Evolutionary conservation across 2,329 filamentous ascomycete genomes (phyloP), one percentile per base, ranked within the genome.

Genomic region (Trichoderma pleuroti): DNA sequence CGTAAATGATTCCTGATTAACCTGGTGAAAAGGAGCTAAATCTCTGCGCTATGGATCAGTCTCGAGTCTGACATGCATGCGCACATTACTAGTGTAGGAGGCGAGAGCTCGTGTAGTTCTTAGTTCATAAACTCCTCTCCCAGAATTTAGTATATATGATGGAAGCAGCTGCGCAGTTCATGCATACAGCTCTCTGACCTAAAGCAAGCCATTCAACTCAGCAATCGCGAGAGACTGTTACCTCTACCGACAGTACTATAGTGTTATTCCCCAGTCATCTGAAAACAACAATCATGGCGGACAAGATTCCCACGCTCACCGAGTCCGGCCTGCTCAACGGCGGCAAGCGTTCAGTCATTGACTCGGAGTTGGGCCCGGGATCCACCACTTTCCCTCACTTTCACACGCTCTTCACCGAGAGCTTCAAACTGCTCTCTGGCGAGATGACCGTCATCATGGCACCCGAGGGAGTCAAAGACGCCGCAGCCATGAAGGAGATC

Each of bases 381-480:
- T 52, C 67, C 8, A 69, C 67, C 18, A 69, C 67, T 3, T 69
- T 69, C 21, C 67, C 67, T 11, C 67, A 69, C 21, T 69, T 62
- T 16, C 67, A 69, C 26, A 69, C 42, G 1, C 30, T 21, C 24
- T 69, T 69, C 21, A 62, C 57, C 10, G 67, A 69, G n/a, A 62
- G 7, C 30, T 69, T 69, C 30, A 62, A 62, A 32, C 32, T 69
- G 6, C 42, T 62, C 7, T 69, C 67, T 6, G 67, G 67, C 39
- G 61, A 42, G 2, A 14, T 69, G 8, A 54, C 39, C 10, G 46
- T 69, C 39, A 28, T 69, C 30, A 32, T 54, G 32, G 67, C 67
- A 5, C 67, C 67, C 7, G 67, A 69, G 8, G 67, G 67, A 12
- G 67, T 69, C 16, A 69, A 69, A 8, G 57, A 69, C 16, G 57